These are phyloP conservation scores for Pisolithus thermaeus DNA, from an alignment of 1,284 basidiomycete species.

Conservation along the genomic window DNA sequence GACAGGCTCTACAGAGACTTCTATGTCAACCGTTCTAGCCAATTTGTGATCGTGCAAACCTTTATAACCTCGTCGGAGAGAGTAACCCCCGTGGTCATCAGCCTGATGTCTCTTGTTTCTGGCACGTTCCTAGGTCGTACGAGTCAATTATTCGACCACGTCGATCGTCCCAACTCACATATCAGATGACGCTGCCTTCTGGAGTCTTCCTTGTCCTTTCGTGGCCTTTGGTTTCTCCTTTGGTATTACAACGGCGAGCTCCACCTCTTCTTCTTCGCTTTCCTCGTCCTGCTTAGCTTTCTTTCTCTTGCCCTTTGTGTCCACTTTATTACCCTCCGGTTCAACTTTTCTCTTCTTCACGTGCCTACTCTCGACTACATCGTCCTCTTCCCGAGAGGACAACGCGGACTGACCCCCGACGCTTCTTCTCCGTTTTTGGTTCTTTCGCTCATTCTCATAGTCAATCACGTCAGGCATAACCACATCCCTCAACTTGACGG, in stretches of 20 bases:
- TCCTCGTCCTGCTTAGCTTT: constrained; percentile 21
- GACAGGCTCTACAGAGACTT: constrained; percentile 42
- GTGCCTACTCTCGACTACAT: constrained; percentile 6
- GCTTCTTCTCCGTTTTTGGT: constrained; percentile 25
- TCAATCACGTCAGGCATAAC: constrained; percentile 72
- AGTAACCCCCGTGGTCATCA: constrained; percentile 58
- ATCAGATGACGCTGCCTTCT: constrained; percentile 5
- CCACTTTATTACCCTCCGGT: constrained; percentile 24
- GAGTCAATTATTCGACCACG: not conserved
- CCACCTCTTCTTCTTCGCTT: constrained; percentile 26
- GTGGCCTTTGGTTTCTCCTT: constrained; percentile 30
- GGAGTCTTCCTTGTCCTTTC: constrained; percentile 4
- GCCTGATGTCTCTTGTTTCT: constrained; percentile 26
- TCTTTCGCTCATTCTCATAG: constrained; percentile 62
- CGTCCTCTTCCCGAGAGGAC: constrained; percentile 13
- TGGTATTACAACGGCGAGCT: constrained; percentile 17
- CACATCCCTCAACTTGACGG: constrained; percentile 52
- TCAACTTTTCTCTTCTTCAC: constrained; percentile 21
- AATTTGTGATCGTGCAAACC: constrained; percentile 31
- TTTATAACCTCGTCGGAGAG: constrained; percentile 50
- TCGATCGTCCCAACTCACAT: not conserved
- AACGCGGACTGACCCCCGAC: constrained; percentile 12
- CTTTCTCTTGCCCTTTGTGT: constrained; percentile 27
- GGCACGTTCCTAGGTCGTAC: not conserved
- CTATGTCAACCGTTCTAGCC: constrained; percentile 1